A percentile compares a stretch with the other conserved stretches of the same genome.
Conservation (phyloP, 352 stramenopile species). For the Peronospora farinosa region DNA sequence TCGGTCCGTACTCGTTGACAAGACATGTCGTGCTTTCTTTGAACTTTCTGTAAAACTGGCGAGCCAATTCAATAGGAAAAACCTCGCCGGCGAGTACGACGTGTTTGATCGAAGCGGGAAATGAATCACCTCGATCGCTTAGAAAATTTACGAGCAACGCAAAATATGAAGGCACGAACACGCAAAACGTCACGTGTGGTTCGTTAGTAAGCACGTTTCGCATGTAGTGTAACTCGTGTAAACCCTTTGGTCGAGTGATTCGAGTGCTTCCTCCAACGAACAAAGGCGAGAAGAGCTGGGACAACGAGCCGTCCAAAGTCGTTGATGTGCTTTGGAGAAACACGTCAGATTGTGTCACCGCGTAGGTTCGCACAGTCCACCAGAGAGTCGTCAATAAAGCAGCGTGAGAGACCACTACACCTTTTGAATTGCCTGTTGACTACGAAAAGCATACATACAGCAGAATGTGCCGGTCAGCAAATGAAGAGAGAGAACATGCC, state of each 20-base stretch:
- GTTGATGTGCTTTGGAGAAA: slow-evolving; percentile 62
- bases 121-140: slow-evolving; percentile 13
- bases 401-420: no score
- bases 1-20: slow-evolving; percentile 52
- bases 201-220: no score
- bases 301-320: slow-evolving; percentile 52
- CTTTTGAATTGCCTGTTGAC: no score
- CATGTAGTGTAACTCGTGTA: no score
- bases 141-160: no score
- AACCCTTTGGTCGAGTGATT: no score
- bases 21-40: slow-evolving; percentile 23
- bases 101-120: slow-evolving; percentile 32
- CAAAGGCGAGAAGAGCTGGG: slow-evolving; percentile 51
- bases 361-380: slow-evolving; percentile 58
- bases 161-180: no score
- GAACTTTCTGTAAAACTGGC: slow-evolving; percentile 39
- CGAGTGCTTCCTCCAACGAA: slow-evolving; percentile 28
- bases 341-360: slow-evolving; percentile 37
- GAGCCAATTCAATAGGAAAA: slow-evolving; percentile 41
- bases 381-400: slow-evolving; percentile 37
- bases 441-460: no score
- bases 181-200: no score
- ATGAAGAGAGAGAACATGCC: no score
- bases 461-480: no score
- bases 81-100: slow-evolving; percentile 40